Evolutionary conservation across 441 rosid species (phyloP), one percentile per base, ranked within the genome.

Genomic region (Croton laevigatus): DNA sequence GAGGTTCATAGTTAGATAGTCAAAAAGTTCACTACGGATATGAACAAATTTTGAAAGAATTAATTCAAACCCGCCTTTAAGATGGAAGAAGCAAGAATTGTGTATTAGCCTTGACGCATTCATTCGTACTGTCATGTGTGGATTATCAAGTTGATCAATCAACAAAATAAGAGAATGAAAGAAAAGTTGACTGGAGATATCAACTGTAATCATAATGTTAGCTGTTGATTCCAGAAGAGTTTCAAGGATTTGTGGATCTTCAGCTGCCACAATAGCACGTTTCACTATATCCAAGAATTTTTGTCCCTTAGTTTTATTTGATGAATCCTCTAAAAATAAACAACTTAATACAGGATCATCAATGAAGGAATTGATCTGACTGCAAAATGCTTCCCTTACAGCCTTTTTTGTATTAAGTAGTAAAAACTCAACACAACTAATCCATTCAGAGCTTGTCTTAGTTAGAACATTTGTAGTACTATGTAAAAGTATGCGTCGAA

Each of bases 121-220:
- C 80, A 86, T 85, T 74, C 94, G 87, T 71, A 96, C 86, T 0
- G 84, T 88, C 77, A 87, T 69, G 76, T 82, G 86, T 52, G 83
- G 84, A 85, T 83, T 88, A 84, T 90, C 99, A 78, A 96, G 97
- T 81, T 89, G 98, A 80, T 91, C 95, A 75, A 93, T 87, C 88
- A 93, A 80, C 82, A 93, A 75, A 74, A 93, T 82, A 54, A 96
- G 87, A 72, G 86, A 87, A 69, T 76, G 75, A 77, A 84, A 82
- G 91, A 90, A 96, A 79, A 88, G 79, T 72, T 83, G 86, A 81
- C 86, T 88, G 75, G 78, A 71, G 66, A 88, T 77, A 83, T 88
- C 89, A 80, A 86, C 91, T 19, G 91, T 77, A 75, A 81, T 76
- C 94, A 96, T 91, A 78, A 93, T 77, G 81, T 96, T 90, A 19